Percentiles rank a stretch among this genome's conserved stretches.
Conservation (phyloP, 805 yeast species). For the Candida saitoana region DNA sequence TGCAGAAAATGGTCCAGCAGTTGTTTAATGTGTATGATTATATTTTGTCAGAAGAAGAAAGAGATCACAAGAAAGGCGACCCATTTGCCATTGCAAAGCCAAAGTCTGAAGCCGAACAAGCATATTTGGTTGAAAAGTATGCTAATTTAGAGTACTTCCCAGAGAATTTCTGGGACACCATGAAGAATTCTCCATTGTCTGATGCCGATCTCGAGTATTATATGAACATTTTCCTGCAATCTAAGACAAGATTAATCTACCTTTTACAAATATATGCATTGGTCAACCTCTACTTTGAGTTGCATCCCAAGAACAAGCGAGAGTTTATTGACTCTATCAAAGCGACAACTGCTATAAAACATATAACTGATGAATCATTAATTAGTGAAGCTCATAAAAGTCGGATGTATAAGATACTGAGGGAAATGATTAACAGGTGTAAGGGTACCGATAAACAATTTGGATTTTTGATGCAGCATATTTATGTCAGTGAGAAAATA, state of each 20-base stretch:
- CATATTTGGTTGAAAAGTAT: conserved; percentile 17
- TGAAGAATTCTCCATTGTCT: conserved; percentile 2
- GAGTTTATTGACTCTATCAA: conserved; percentile 17
- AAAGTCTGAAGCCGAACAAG: conserved; percentile 12
- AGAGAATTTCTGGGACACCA: conserved; percentile 25
- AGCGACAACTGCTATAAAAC: conserved; percentile 30
- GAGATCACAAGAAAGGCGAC: conserved; percentile 16
- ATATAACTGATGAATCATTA: conserved; percentile 29
- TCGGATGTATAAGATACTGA: conserved; percentile 21
- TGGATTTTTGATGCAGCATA: conserved; percentile 23
- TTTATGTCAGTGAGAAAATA: conserved; percentile 24
- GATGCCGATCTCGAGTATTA: conserved; percentile 1
- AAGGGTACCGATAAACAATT: conserved; percentile 23
- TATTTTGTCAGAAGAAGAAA: conserved; percentile 27
- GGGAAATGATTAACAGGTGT: conserved; percentile 20
- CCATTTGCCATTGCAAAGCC: conserved; percentile 13
- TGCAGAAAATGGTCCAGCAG: conserved; percentile 20
- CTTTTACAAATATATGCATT: conserved; percentile 17
- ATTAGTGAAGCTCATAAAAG: conserved; percentile 6
- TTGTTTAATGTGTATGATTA: conserved; percentile 24
- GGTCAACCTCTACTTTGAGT: conserved; percentile 26
- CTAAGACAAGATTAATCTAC: conserved; percentile 7
- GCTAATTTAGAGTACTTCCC: conserved; percentile 24
- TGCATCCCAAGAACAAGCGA: conserved; percentile 19
- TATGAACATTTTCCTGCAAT: conserved; percentile 1